Evolutionary conservation across 192 early-diverging fungal genomes (phyloP).

Genomic region (Lobosporangium transversale): DNA sequence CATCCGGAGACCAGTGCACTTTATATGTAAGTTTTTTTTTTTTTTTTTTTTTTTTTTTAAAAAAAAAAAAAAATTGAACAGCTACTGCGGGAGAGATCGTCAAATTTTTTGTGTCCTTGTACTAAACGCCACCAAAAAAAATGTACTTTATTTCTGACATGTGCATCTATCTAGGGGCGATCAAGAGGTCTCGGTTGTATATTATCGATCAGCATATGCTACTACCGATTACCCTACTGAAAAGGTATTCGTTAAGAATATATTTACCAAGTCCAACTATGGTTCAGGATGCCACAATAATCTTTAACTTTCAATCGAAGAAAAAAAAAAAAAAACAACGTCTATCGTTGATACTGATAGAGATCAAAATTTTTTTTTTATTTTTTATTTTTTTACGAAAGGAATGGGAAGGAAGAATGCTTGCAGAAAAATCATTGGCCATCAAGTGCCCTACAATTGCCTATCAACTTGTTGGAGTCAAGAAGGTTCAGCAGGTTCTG

Average conservation of each 20-base stretch:
- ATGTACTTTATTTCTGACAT: too few species aligned
- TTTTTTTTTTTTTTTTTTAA: neutral
- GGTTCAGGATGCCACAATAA: too few species aligned
- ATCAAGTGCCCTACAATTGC: constrained; percentile 91
- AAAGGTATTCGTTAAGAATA: constrained; percentile 58
- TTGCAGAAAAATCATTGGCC: constrained; percentile 82
- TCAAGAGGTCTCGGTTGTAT: constrained; percentile 85
- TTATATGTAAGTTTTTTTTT: constrained; percentile 68
- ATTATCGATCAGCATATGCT: constrained; percentile 92
- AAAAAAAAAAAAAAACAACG: neutral
- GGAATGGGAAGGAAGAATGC: constrained; percentile 92
- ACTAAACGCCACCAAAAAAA: too few species aligned
- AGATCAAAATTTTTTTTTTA: neutral
- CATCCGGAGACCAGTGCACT: constrained; percentile 65
- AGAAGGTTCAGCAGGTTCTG: constrained; percentile 96
- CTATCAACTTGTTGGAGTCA: constrained; percentile 94
- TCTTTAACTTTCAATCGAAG: neutral
- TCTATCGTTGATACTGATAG: neutral
- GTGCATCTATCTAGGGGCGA: too few species aligned
- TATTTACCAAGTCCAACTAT: too few species aligned
- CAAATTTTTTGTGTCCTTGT: too few species aligned
- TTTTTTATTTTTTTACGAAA: constrained; percentile 25
- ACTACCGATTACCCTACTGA: constrained; percentile 86
- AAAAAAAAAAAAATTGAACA: too few species aligned
- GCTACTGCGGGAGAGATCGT: too few species aligned